A percentile compares a stretch with the other conserved stretches of the same genome.
Conservation (phyloP, 2,329 filamentous ascomycete species). For the Penicillium sp. region DNA sequence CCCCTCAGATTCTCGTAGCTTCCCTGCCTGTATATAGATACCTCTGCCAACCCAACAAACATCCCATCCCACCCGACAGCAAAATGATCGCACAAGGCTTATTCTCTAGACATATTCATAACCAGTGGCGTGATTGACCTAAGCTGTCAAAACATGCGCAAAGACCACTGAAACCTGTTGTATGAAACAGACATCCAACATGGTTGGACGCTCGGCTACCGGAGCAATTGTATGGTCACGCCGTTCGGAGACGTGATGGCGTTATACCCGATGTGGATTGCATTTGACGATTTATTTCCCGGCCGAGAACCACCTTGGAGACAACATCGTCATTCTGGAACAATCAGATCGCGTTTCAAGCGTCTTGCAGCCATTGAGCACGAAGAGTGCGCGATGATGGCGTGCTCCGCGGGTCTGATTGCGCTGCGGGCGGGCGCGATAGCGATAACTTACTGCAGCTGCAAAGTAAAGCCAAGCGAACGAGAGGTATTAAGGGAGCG, state of each 20-base stretch:
- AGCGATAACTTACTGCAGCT: not conserved
- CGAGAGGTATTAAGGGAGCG: too few species aligned
- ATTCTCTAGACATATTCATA: too few species aligned
- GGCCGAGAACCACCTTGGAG: constrained; percentile 2
- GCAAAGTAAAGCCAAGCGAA: too few species aligned
- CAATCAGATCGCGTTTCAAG: not conserved
- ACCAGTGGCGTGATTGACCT: too few species aligned
- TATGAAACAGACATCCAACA: too few species aligned
- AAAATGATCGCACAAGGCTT: too few species aligned
- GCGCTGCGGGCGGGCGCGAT: not conserved
- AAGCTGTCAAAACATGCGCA: too few species aligned
- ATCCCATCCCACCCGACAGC: too few species aligned
- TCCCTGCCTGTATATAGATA: too few species aligned
- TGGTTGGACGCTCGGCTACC: not conserved
- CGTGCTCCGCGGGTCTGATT: not conserved
- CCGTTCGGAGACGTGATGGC: not conserved
- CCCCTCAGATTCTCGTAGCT: too few species aligned
- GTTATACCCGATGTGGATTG: not conserved
- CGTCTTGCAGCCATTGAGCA: not conserved
- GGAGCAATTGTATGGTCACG: not conserved
- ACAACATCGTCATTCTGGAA: not conserved
- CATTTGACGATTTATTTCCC: not conserved
- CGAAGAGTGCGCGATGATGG: not conserved
- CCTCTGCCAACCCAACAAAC: too few species aligned
- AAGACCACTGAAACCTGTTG: too few species aligned